Evolutionary conservation across 2,329 filamentous ascomycete genomes (phyloP), one percentile per base, ranked within the genome.

Genomic region (Chaetomium sp.): DNA sequence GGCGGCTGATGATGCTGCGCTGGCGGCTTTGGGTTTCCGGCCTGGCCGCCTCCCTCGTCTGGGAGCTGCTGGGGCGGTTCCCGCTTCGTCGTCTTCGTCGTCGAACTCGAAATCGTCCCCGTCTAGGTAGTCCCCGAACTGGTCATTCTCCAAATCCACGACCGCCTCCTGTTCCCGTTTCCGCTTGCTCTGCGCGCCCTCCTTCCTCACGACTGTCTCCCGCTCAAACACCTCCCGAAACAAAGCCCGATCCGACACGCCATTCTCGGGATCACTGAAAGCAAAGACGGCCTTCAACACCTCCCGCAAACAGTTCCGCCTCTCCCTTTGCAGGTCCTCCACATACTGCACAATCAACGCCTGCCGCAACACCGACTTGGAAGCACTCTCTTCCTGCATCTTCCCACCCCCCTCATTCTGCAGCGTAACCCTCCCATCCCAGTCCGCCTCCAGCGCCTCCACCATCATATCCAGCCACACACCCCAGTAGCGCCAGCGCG

Each of bases 401-500:
- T 9, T 34, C 41, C 32, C 5, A 60, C 61, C 38, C 27, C 7
- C 5, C 14, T 42, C 70, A 12, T 64, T 60, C 53, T 85, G 81
- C 44, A 76, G 67, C 7, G 76, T 72, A 50, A 79, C 68, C 5
- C 85, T 76, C 58, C 84, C 80, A 5, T 78, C 69, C 68, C 88
- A 84, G 64, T 95, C 89, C 3, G 76, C 74, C 61, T 94, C 86
- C 10, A 96, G 73, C 6, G 88, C 82, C 64, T 91, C 87, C 5
- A 95, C 70, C 78, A 96, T 87, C 59, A 87, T 85, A 37, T 85
- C 80, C 11, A 97, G 75, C 88, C 90, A 96, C 6, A 82, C 71
- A 63, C 79, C 84, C 91, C 91, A 97, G 66, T 85, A 80, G 49
- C 77, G 79, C 92, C 94, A 97, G 19, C 92, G 80, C 42, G 80